Evolutionary conservation across 2,329 filamentous ascomycete species (phyloP).

Genomic region (Pseudogymnoascus sp.): DNA sequence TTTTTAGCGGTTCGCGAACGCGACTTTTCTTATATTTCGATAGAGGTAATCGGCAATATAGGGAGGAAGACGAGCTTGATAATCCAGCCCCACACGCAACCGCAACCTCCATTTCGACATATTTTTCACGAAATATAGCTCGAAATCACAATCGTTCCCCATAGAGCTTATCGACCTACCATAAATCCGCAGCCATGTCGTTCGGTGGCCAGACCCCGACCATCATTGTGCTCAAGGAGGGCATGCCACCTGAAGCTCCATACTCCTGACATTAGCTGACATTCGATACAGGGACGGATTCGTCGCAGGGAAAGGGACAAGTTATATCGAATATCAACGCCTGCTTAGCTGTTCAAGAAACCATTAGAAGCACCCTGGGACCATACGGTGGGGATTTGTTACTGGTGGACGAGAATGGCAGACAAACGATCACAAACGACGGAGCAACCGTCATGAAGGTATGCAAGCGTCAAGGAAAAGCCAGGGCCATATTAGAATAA

Average conservation of each 20-base stretch:
- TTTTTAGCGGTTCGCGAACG: constrained; percentile 12
- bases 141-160: background rate
- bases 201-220: constrained; percentile 97
- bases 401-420: constrained; percentile 91
- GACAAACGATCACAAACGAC: constrained; percentile 97
- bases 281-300: constrained; percentile 69
- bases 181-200: constrained; percentile 54
- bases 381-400: constrained; percentile 95
- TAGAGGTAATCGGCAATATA: constrained; percentile 9
- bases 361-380: constrained; percentile 90
- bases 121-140: constrained; percentile 8
- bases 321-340: constrained; percentile 98
- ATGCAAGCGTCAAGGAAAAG: constrained; percentile 20
- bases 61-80: constrained; percentile 6
- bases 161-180: constrained; percentile 2
- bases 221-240: constrained; percentile 96
- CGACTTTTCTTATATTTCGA: constrained; percentile 11
- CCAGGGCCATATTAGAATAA: constrained; percentile 5
- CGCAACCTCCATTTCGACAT: constrained; percentile 5
- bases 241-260: constrained; percentile 45
- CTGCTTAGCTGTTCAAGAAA: constrained; percentile 89
- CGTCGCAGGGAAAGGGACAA: constrained; percentile 94
- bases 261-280: constrained; percentile 13
- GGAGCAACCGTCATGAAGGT: constrained; percentile 99
- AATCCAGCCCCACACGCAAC: constrained; percentile 6